A percentile compares a stretch with the other conserved stretches of the same genome.
These are phyloP conservation scores for Juglanconis sp. DNA, from an alignment of 2,329 filamentous ascomycete species.

Conservation along the genomic window DNA sequence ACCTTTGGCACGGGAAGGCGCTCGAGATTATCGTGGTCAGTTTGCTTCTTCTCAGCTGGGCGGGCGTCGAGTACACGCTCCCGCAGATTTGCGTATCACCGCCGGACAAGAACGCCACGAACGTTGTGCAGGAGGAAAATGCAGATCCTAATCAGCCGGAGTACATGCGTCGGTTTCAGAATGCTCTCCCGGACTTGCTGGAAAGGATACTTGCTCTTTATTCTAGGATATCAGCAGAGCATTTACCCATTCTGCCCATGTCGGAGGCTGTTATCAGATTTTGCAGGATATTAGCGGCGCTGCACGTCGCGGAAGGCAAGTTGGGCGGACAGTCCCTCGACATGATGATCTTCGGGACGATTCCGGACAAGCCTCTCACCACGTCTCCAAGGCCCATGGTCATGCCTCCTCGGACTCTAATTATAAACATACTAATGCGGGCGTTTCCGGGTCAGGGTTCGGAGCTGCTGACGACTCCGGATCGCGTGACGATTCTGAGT, in stretches of 20 bases:
- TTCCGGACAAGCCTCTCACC: conserved; percentile 47
- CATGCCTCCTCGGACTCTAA: conserved; percentile 57
- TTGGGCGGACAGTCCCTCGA: conserved; percentile 59
- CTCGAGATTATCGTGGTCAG: conserved; percentile 83
- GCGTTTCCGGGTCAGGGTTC: conserved; percentile 67
- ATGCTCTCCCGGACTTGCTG: conserved; percentile 67
- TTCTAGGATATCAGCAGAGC: conserved; percentile 66
- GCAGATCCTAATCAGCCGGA: conserved; percentile 46
- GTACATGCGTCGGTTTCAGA: conserved; percentile 52
- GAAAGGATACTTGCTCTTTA: conserved; percentile 75
- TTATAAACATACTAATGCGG: conserved; percentile 62
- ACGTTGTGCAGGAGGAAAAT: conserved; percentile 34
- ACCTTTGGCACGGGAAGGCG: conserved; percentile 96
- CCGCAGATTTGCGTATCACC: conserved; percentile 52
- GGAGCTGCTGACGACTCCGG: conserved; percentile 67
- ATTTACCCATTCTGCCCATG: conserved; percentile 66
- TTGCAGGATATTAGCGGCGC: conserved; percentile 63
- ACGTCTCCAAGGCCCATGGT: conserved; percentile 56
- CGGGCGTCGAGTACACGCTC: conserved; percentile 79
- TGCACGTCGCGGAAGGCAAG: conserved; percentile 64
- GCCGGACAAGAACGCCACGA: conserved; percentile 41
- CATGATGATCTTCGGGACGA: conserved; percentile 61
- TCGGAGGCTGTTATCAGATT: conserved; percentile 73
- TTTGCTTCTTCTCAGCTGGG: conserved; percentile 80
- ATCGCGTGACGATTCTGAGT: conserved; percentile 75